Base-by-base conservation (phyloP, 1,139 yeast genomes). In the Yamadazyma taylorii region DNA sequence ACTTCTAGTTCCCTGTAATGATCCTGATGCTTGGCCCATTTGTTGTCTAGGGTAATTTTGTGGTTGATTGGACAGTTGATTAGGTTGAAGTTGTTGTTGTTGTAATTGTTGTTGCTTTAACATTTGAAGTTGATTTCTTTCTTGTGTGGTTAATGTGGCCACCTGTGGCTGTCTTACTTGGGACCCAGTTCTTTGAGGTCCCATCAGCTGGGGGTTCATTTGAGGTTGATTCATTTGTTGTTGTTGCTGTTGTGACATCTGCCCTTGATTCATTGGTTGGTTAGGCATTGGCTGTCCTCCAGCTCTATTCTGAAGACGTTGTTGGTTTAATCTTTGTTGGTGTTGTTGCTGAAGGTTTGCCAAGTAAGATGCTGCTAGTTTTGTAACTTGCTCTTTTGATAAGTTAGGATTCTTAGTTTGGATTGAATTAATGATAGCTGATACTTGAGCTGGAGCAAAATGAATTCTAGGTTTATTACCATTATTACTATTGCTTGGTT, bases 381-480 rank as follows among this genome's bases (percentile, higher is more conserved):
- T 78, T 0, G 87, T 80, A 2, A 83, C 89, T 49, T 84, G 88
- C 40, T 81, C 86, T 43, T 81, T 80, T 3, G 83, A 69, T 52
- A 82, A 64, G 21, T 73, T 74, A 1, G 94, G 94, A 52, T 85
- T 78, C 52, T 82, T 84, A 14, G 75, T 68, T 48, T 81, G 85
- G 38, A 84, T 81, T 37, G 84, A 82, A 44, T 75, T 79, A 41
- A 85, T 78, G 35, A 85, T 73, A 2, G 85, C 84, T 6, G 86
- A 75, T 3, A 84, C 83, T 51, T 83, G 90, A 1, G 81, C 78
- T 15, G 81, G 73, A 1, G 82, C 74, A 56, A 77, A 66, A 47
- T 68, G 74, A 28, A 74, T 63, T 14, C 73, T 55, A 7, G 71
- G 64, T 37, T 68, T 63, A 15, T 53, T 51, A 12, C 37, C 43